Conservation (phyloP, 208 protist species). For the Trypanosomatidae sp. region DNA sequence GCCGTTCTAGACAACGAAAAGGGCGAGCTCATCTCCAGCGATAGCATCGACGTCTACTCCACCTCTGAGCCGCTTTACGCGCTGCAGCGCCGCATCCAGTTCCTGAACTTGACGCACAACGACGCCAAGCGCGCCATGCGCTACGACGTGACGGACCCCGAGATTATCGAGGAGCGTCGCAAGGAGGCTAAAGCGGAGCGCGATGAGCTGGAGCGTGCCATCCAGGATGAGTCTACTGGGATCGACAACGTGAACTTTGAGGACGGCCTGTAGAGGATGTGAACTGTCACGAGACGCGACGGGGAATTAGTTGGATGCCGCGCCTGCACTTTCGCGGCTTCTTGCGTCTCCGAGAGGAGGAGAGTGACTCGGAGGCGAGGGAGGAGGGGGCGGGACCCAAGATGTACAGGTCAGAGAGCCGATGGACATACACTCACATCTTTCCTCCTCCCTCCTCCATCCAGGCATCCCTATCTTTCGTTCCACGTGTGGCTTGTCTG, state of each 20-base stretch:
- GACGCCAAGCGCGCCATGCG: slow-evolving; percentile 94
- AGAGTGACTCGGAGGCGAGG: neutral
- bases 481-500: neutral
- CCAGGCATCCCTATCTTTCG: neutral
- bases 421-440: neutral
- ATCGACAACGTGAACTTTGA: slow-evolving; percentile 81
- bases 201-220: slow-evolving; percentile 63
- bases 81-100: slow-evolving; percentile 95
- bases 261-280: slow-evolving; percentile 63
- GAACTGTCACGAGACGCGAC: neutral
- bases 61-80: slow-evolving; percentile 95
- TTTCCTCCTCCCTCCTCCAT: neutral
- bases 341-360: neutral
- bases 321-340: neutral
- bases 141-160: slow-evolving; percentile 81
- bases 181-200: slow-evolving; percentile 62
- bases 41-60: slow-evolving; percentile 95
- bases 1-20: slow-evolving; percentile 95
- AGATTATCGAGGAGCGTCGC: slow-evolving; percentile 75
- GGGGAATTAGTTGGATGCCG: neutral
- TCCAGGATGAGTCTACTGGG: slow-evolving; percentile 71
- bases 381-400: neutral
- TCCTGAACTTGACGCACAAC: slow-evolving; percentile 96
- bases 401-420: neutral
- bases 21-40: slow-evolving; percentile 92